These are phyloP conservation scores for Fonsecaea multimorphosa DNA, from an alignment of 2,329 filamentous ascomycete species.

Conservation along the genomic window DNA sequence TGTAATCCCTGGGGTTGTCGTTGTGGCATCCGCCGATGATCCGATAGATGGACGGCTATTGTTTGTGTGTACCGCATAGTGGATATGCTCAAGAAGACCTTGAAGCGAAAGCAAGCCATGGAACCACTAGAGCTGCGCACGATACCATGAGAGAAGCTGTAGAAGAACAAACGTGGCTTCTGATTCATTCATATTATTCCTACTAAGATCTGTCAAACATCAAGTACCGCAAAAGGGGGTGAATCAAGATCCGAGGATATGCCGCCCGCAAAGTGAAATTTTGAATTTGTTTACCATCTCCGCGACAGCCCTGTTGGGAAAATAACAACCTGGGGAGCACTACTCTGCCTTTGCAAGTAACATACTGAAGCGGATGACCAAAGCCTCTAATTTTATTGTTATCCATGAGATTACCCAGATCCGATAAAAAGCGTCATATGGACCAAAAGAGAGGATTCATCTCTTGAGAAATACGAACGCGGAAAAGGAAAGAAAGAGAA, in stretches of 20 bases:
- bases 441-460: too few species aligned
- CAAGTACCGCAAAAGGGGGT: not conserved
- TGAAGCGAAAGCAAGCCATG: not conserved
- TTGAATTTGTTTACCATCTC: not conserved
- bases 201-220: not conserved
- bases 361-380: too few species aligned
- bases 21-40: constrained; percentile 14
- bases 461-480: too few species aligned
- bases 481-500: not conserved
- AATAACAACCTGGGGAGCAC: too few species aligned
- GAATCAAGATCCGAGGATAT: not conserved
- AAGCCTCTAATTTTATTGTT: too few species aligned
- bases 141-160: not conserved
- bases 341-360: too few species aligned
- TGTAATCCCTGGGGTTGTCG: not conserved
- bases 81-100: constrained; percentile 11
- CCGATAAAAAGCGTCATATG: too few species aligned
- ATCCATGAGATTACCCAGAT: too few species aligned
- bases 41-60: constrained; percentile 11
- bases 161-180: not conserved
- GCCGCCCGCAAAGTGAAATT: not conserved
- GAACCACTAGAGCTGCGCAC: not conserved
- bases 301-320: too few species aligned
- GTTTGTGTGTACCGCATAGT: constrained; percentile 13
- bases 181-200: not conserved